Evolutionary conservation across 1,284 basidiomycete genomes (phyloP), one percentile per base, ranked within the genome.

Genomic region (Gymnopus androsaceus): DNA sequence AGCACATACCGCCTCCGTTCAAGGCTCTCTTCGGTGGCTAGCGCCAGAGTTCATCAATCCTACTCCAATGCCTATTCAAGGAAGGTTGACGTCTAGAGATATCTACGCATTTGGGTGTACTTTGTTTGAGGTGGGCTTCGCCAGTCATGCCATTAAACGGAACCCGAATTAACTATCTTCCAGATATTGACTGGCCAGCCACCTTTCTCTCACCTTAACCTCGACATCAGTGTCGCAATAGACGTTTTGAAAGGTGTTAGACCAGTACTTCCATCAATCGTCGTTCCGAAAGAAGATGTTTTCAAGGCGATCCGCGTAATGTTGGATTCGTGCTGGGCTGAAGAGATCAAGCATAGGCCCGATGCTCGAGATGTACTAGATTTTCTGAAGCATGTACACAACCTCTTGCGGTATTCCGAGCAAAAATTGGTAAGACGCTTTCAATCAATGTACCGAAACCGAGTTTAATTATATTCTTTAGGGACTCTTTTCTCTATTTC

Each of bases 191-290:
- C 54, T 19, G 54, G 46, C 25, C 7, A 44, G 27, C 46, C 46
- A 14, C 54, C 54, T 7, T 55, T 55, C 31, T 41, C 46, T 23
- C 45, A 55, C 12, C 46, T 42, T n/a, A 55, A 15, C 25, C 17
- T 49, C 28, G 54, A 55, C 14, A 40, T 55, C 5, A 47, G 23
- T 27, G 54, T 55, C 9, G 47, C 47, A 5, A 48, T 55, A 4
- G 45, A 55, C 25, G 54, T 55, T 27, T 37, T 55, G n/a, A 40
- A 41, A 12, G 54, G 46, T 5, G 38, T 38, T 23, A 40, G 54
- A 28, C 54, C 54, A 21, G 47, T 36, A 12, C 46, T 38, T n/a
- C 44, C 54, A 2, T 14, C 14, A 3, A 37, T 41, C 27, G 28
- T 23, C 15, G 12, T 50, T 17, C 25, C 19, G 25, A 50, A 38